These are phyloP conservation scores for Plasmodium blacklocki DNA, from an alignment of 169 alveolate genomes.

Conservation along the genomic window DNA sequence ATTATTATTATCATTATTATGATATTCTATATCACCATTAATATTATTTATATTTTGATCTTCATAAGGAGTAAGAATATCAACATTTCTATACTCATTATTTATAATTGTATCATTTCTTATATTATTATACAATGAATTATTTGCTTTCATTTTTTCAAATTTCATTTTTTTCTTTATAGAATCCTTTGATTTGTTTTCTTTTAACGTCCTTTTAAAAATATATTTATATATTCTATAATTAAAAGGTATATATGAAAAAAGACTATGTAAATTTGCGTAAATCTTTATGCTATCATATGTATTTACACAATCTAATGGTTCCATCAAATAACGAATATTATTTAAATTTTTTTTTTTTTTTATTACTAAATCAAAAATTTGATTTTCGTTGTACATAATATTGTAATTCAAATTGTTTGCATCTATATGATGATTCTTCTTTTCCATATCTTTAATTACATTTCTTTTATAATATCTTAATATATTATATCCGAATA, in stretches of 20 bases:
- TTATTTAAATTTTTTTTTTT: not conserved
- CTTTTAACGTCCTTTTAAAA: not conserved
- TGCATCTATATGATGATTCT: not conserved
- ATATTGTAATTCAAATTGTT: slow-evolving; percentile 6
- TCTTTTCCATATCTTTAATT: not conserved
- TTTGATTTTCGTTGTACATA: not conserved
- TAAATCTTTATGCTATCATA: slow-evolving; percentile 4
- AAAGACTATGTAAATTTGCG: slow-evolving; percentile 4
- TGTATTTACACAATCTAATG: slow-evolving; percentile 5
- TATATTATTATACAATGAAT: not conserved
- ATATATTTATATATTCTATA: not conserved
- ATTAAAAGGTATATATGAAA: slow-evolving; percentile 39
- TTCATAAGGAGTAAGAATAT: not conserved
- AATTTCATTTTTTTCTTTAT: not conserved
- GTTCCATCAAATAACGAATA: not conserved
- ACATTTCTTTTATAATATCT: not conserved
- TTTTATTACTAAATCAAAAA: not conserved
- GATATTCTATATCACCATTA: not conserved
- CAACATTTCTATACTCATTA: not conserved
- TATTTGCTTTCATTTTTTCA: not conserved
- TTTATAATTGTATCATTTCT: not conserved
- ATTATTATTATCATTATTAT: not conserved
- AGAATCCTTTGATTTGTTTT: not conserved
- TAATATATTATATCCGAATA: not conserved
- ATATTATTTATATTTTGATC: not conserved